These are phyloP conservation scores for Tylopilus intermedius DNA, from an alignment of 768 basidiomycete species.

Conservation along the genomic window DNA sequence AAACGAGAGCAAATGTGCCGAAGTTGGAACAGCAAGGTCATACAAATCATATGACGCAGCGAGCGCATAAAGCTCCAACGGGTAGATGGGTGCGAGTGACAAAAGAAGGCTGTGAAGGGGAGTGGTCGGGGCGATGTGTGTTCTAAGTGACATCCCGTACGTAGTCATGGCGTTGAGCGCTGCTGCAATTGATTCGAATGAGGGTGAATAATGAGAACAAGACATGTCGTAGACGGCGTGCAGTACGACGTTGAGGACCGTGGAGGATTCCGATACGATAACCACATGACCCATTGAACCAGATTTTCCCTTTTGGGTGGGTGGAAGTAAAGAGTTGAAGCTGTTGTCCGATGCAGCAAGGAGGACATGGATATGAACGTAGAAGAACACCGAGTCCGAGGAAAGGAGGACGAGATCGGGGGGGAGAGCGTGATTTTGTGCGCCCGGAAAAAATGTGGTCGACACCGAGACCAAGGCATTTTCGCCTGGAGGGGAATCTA, in stretches of 20 bases:
- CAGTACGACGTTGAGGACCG: constrained; percentile 65
- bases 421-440: constrained; percentile 48
- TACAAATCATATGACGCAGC: constrained; percentile 63
- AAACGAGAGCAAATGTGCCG: constrained; percentile 69
- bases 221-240: constrained; percentile 70
- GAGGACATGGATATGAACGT: constrained; percentile 61
- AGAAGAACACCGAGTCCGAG: constrained; percentile 79
- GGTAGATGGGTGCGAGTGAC: constrained; percentile 60
- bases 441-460: constrained; percentile 75
- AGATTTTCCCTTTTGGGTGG: constrained; percentile 33
- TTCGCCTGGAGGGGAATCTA: constrained; percentile 34
- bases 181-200: constrained; percentile 51
- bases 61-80: constrained; percentile 68
- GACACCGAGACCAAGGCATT: constrained; percentile 66
- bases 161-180: constrained; percentile 52
- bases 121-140: constrained; percentile 44
- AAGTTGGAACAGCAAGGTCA: constrained; percentile 71
- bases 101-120: constrained; percentile 59
- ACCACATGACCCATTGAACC: constrained; percentile 52
- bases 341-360: constrained; percentile 57
- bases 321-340: constrained; percentile 57
- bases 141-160: constrained; percentile 57
- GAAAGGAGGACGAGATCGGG: constrained; percentile 67
- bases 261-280: constrained; percentile 54
- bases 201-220: constrained; percentile 69